Percentiles rank a stretch among this genome's conserved stretches.
phyloP scores from a whole-genome alignment of 1,284 basidiomycete species.

The Wallemia hederae region DNA sequence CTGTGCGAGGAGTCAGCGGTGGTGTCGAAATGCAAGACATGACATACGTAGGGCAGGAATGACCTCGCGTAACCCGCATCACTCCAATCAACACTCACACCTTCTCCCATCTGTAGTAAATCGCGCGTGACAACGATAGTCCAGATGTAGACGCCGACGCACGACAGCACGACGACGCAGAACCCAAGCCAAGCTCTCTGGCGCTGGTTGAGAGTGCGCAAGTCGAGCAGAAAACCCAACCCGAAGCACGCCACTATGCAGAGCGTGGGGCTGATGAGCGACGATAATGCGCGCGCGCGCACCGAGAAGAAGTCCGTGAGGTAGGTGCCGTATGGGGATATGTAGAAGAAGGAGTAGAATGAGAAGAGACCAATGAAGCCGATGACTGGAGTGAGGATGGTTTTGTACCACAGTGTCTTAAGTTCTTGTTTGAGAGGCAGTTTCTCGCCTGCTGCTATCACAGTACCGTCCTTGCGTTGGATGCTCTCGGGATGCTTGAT shows the following conservation, averaged over 20 bases:
- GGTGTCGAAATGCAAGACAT: background rate
- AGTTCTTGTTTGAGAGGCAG: slow-evolving; percentile 8
- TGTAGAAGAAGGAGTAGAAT: slow-evolving; percentile 6
- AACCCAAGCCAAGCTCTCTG: slow-evolving; percentile 9
- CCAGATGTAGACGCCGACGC: slow-evolving; percentile 10
- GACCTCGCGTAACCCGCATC: slow-evolving; percentile 5
- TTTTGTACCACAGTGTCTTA: slow-evolving; percentile 4
- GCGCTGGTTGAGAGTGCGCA: slow-evolving; percentile 7
- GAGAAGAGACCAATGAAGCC: slow-evolving; percentile 3
- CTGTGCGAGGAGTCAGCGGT: background rate
- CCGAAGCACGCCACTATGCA: slow-evolving; percentile 10
- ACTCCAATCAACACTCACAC: slow-evolving; percentile 9
- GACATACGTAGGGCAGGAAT: slow-evolving; percentile 8
- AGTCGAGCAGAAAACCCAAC: slow-evolving; percentile 10
- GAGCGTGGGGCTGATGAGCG: slow-evolving; percentile 9
- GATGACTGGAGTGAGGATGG: background rate
- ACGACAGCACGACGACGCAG: slow-evolving; percentile 8
- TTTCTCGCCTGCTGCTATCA: slow-evolving; percentile 7
- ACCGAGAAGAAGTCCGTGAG: slow-evolving; percentile 11
- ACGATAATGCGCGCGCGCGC: slow-evolving; percentile 10
- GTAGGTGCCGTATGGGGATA: slow-evolving; percentile 7
- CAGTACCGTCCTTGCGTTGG: slow-evolving; percentile 9
- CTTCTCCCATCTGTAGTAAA: slow-evolving; percentile 7
- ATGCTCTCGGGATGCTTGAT: slow-evolving; percentile 11
- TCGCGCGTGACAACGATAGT: slow-evolving; percentile 7